Conservation (phyloP, 2,329 filamentous ascomycete species). For the Allantophomopsis lycopodina region DNA sequence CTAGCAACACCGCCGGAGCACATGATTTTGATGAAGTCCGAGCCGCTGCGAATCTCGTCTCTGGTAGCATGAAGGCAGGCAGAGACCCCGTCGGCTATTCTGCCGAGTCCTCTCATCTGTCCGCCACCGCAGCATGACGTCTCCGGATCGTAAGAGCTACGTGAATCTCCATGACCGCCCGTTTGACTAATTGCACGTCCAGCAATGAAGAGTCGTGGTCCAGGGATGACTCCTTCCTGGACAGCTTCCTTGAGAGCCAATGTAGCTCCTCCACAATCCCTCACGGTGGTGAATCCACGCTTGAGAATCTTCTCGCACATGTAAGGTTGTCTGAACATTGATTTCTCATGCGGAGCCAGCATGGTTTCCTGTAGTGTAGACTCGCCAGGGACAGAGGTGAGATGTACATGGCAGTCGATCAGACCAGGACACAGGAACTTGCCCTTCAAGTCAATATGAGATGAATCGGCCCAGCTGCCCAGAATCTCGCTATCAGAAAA, state of each 20-base stretch:
- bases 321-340: constrained; percentile 30
- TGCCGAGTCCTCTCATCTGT: constrained; percentile 23
- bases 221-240: constrained; percentile 37
- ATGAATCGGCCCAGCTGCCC: background rate
- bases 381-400: constrained; percentile 28
- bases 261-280: constrained; percentile 43
- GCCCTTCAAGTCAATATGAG: constrained; percentile 21
- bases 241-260: constrained; percentile 41
- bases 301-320: constrained; percentile 33
- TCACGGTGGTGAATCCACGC: constrained; percentile 42
- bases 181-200: constrained; percentile 40
- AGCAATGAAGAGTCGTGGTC: constrained; percentile 40
- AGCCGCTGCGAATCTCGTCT: constrained; percentile 38
- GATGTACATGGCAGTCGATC: constrained; percentile 36
- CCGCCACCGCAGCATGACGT: constrained; percentile 31
- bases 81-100: constrained; percentile 37
- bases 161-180: constrained; percentile 41
- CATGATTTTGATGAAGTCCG: constrained; percentile 52
- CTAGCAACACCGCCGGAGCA: constrained; percentile 39
- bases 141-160: constrained; percentile 25
- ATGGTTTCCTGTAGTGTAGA: constrained; percentile 21
- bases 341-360: constrained; percentile 18
- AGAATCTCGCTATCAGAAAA: background rate
- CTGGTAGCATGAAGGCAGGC: constrained; percentile 36
- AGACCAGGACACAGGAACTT: constrained; percentile 34